Conservation (phyloP, 2,329 filamentous ascomycete species). For the Aspergillus fijiensis region DNA sequence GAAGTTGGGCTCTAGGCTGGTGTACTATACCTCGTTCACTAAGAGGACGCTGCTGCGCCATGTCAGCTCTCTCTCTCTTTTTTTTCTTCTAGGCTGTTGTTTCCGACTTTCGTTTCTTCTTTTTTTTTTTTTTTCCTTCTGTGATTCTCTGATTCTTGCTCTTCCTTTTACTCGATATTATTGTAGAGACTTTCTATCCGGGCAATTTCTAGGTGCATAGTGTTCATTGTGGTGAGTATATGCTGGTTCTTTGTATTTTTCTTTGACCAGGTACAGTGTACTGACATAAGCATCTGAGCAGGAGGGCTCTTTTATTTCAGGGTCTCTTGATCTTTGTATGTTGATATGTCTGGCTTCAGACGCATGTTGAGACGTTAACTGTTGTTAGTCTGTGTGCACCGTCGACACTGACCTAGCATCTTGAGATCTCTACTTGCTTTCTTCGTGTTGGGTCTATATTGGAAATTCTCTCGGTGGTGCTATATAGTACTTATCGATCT, state of each 20-base stretch:
- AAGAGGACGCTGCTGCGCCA: constrained; percentile 21
- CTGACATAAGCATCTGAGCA: too few relatives aligned
- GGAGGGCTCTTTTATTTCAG: too few relatives aligned
- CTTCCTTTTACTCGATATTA: background rate
- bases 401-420: background rate
- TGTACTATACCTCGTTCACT: background rate
- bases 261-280: background rate
- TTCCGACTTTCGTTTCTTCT: background rate
- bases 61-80: constrained; percentile 9
- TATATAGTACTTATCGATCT: too few relatives aligned
- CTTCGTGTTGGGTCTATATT: background rate
- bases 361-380: background rate
- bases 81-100: constrained; percentile 8
- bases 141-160: background rate
- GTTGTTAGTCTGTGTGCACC: background rate
- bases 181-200: background rate
- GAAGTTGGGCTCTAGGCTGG: background rate
- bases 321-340: background rate
- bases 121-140: background rate
- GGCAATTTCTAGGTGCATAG: background rate
- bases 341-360: too few relatives aligned
- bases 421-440: background rate
- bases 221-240: background rate
- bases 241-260: background rate
- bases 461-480: too few relatives aligned